Evolutionary conservation across 148 eudicot species (phyloP).

Genomic region (Suaeda aralocaspica): DNA sequence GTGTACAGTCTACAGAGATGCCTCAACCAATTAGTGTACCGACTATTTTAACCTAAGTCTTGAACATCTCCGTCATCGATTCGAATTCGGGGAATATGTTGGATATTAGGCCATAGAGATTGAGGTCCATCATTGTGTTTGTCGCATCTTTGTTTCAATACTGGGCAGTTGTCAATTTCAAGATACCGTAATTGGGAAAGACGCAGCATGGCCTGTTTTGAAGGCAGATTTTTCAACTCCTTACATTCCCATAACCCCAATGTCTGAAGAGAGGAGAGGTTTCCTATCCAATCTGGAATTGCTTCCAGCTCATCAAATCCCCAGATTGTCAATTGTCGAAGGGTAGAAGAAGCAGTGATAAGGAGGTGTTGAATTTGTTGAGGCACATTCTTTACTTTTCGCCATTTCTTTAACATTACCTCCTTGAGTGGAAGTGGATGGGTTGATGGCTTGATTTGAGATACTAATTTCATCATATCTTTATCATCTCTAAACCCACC

Average conservation of each 20-base stretch:
- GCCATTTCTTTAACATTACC: not conserved
- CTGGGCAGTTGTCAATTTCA: not conserved
- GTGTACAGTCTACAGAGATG: no score
- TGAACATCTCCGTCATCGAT: not conserved
- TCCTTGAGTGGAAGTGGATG: not conserved
- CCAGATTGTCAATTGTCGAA: not conserved
- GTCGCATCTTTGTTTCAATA: no score
- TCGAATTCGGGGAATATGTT: not conserved
- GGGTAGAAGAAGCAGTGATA: not conserved
- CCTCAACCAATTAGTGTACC: no score
- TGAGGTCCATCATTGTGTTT: no score
- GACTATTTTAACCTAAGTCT: no score
- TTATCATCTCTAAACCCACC: not conserved
- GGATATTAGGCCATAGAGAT: constrained; percentile 1
- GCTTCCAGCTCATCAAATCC: not conserved
- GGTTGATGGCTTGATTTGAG: no score
- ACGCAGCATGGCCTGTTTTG: not conserved
- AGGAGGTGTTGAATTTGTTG: not conserved
- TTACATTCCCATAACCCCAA: not conserved
- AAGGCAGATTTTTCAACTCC: constrained; percentile 5
- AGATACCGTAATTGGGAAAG: not conserved
- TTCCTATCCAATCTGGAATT: constrained; percentile 17
- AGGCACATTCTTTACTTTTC: not conserved
- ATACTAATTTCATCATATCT: not conserved
- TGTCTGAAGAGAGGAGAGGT: not conserved